Base-by-base conservation (phyloP, 169 alveolate genomes). In the Plasmodium reichenowi region DNA sequence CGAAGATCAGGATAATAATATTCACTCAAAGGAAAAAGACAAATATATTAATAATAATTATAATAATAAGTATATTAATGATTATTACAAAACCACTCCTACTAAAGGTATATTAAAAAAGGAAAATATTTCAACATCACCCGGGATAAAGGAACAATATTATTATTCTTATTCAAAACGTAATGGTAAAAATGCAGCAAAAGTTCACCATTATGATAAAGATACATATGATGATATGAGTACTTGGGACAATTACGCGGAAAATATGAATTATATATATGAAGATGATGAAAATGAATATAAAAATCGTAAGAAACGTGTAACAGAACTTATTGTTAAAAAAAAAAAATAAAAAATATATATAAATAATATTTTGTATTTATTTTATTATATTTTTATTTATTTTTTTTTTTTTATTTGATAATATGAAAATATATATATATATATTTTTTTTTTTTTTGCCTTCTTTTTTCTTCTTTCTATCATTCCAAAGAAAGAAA, bases 161-260 rank as follows among this genome's bases (percentile, higher is more conserved):
- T 83, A 83, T 70, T 83, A 83, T 83, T 70, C 91, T 15, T 83
- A 83, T 83, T 70, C 91, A 52, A 32, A 70, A 20, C 15, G 38
- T 67, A 64, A 70, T 15, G 43, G 70, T 13, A 48, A 43, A 64
- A 58, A 66, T 38, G 12, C 20, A 26, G 68, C 59, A 83, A 72
- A 22, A 13, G 24, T 1, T 56, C 17, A 17, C 22, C 64, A 56
- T 52, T 13, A 52, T 15, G 62, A 52, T 52, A 52, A 52, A 38
- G 47, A 38, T 38, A 38, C 47, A 12, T 56, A 56, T 56, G 20
- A 56, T 56, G 24, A 56, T 17, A 56, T 56, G 24, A 22, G 10
- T 56, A 17, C 17, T n/a, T 56, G 32, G 3, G 56, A 62, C 13
- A 43, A 75, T 3, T 54, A 75, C 22, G 75, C 13, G 60, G 74